A percentile compares a stretch with the other conserved stretches of the same genome.
phyloP scores from a whole-genome alignment of 169 alveolate species.

The Eimeria necatrix region DNA sequence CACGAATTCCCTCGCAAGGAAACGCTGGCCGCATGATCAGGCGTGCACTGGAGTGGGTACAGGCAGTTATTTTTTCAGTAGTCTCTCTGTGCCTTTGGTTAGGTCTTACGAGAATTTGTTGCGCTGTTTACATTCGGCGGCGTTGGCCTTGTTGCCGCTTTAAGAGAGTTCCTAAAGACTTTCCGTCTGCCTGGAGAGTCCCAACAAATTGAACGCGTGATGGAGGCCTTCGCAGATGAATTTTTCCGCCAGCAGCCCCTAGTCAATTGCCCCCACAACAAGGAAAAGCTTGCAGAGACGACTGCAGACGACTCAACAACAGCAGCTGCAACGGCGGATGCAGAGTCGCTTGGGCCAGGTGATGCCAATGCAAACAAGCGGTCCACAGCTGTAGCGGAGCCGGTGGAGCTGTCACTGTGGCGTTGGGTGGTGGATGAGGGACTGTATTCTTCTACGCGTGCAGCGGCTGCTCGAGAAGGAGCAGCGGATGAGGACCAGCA shows the following conservation, averaged over 20 bases:
- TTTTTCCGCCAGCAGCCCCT: constrained; percentile 86
- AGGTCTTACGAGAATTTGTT: constrained; percentile 88
- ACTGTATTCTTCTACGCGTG: constrained; percentile 1
- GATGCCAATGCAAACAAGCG: neutral
- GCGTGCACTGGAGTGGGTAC: neutral
- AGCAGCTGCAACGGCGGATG: neutral
- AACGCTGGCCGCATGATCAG: neutral
- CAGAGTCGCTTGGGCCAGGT: constrained; percentile 27
- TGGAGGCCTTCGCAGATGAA: constrained; percentile 91
- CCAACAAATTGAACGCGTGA: constrained; percentile 94
- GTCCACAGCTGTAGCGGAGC: constrained; percentile 60
- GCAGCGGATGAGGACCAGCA: neutral
- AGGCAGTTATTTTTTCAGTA: neutral
- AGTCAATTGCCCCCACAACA: constrained; percentile 36
- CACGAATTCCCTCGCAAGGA: neutral
- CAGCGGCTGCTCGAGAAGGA: constrained; percentile 29
- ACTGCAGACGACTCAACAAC: constrained; percentile 3
- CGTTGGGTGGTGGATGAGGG: constrained; percentile 72
- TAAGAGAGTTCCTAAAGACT: constrained; percentile 89
- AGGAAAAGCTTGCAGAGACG: constrained; percentile 51
- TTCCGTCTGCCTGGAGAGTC: constrained; percentile 95
- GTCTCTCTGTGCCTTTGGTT: neutral
- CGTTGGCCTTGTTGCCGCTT: constrained; percentile 91
- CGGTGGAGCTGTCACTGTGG: constrained; percentile 50
- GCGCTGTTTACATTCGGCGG: constrained; percentile 89